Conservation (phyloP, 2,329 filamentous ascomycete genomes). For the Diaporthe longicolla region DNA sequence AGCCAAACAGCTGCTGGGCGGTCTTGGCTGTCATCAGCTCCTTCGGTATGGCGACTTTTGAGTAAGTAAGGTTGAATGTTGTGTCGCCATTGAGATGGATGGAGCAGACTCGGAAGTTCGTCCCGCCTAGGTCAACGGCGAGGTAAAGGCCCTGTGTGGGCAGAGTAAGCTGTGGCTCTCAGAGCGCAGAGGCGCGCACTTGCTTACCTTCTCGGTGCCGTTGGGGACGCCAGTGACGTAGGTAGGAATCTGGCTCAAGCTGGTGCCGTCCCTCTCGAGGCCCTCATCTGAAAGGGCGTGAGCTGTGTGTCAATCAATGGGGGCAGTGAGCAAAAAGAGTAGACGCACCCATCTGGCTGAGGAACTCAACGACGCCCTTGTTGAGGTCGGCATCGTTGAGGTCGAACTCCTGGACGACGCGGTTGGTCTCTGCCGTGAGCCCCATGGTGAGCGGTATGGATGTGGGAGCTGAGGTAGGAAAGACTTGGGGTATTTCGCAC, state of each 20-base stretch:
- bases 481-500: conserved; percentile 69
- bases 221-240: conserved; percentile 97
- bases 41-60: conserved; percentile 91
- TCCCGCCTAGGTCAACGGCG: conserved; percentile 97
- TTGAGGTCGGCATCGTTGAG: conserved; percentile 84
- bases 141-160: conserved; percentile 85
- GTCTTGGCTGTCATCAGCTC: conserved; percentile 92
- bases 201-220: conserved; percentile 90
- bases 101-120: conserved; percentile 98
- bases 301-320: conserved; percentile 34
- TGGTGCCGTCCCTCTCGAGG: conserved; percentile 81
- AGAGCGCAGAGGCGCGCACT: not conserved
- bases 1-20: conserved; percentile 88
- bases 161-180: conserved; percentile 19
- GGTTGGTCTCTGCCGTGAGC: conserved; percentile 79
- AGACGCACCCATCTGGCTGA: conserved; percentile 81
- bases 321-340: conserved; percentile 5
- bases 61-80: conserved; percentile 93
- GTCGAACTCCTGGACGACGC: conserved; percentile 87
- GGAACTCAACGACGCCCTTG: conserved; percentile 85
- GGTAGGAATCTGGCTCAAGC: conserved; percentile 94
- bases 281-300: conserved; percentile 76
- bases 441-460: conserved; percentile 73
- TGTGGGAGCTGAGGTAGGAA: conserved; percentile 67
- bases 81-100: conserved; percentile 93